Conservation (phyloP, 306 rosid genomes). For the Cicer yamashitae region DNA sequence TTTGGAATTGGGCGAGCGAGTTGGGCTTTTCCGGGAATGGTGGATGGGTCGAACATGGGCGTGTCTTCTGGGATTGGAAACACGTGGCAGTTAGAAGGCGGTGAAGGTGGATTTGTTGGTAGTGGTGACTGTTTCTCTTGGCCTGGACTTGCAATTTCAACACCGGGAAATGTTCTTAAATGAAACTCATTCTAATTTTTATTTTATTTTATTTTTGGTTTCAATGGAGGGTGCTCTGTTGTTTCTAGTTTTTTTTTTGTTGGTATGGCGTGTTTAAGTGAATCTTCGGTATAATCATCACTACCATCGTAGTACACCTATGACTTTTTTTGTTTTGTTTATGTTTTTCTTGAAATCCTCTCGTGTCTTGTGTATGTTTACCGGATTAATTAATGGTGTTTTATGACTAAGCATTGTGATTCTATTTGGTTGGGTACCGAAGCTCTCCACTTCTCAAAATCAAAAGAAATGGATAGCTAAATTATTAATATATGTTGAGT, state of each 20-base stretch:
- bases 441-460: too few relatives aligned
- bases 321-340: slow-evolving; percentile 27
- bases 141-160: slow-evolving; percentile 90
- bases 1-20: slow-evolving; percentile 66
- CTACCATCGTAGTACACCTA: slow-evolving; percentile 38
- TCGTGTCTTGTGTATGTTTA: slow-evolving; percentile 30
- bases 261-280: slow-evolving; percentile 35
- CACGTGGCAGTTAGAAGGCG: slow-evolving; percentile 81
- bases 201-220: slow-evolving; percentile 20
- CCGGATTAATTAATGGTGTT: slow-evolving; percentile 7
- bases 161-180: slow-evolving; percentile 81
- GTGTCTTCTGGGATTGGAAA: slow-evolving; percentile 49
- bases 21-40: slow-evolving; percentile 72
- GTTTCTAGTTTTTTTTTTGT: slow-evolving; percentile 2
- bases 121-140: slow-evolving; percentile 82
- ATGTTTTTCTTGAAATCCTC: slow-evolving; percentile 21
- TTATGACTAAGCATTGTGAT: slow-evolving; percentile 31
- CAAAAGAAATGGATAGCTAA: too few relatives aligned
- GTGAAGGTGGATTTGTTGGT: slow-evolving; percentile 64
- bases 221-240: slow-evolving; percentile 24
- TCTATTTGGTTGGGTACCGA: neutral
- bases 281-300: slow-evolving; percentile 44
- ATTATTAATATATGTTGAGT: too few relatives aligned
- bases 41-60: slow-evolving; percentile 50
- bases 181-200: slow-evolving; percentile 41